phyloP scores from a whole-genome alignment of 1,284 basidiomycete species.

The Neotropicomus parvogracilis region DNA sequence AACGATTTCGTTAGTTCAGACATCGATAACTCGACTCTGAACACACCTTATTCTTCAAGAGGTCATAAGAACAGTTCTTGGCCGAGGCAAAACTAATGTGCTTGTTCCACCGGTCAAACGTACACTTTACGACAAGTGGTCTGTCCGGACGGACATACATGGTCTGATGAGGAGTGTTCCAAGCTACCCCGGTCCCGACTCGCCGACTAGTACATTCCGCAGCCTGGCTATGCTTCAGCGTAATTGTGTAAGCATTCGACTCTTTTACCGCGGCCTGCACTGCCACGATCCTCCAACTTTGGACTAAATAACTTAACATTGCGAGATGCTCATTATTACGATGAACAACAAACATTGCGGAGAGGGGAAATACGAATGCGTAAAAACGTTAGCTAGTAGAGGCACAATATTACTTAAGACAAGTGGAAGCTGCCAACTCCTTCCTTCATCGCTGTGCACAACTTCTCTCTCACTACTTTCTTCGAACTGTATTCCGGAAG shows the following conservation, averaged over 20 bases:
- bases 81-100: slow-evolving; percentile 75
- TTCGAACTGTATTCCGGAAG: slow-evolving; percentile 90
- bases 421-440: slow-evolving; percentile 94
- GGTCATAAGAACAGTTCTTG: slow-evolving; percentile 69
- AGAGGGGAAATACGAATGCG: slow-evolving; percentile 13
- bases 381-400: slow-evolving; percentile 27
- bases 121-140: slow-evolving; percentile 74
- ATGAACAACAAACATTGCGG: slow-evolving; percentile 18
- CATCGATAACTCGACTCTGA: not conserved
- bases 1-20: not conserved
- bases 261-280: no score
- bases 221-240: slow-evolving; percentile 5
- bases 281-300: not conserved
- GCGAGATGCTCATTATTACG: slow-evolving; percentile 11
- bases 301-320: no score
- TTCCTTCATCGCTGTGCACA: slow-evolving; percentile 81
- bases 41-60: slow-evolving; percentile 64
- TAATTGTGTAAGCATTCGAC: not conserved
- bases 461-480: slow-evolving; percentile 74
- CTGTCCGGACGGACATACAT: slow-evolving; percentile 53
- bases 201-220: slow-evolving; percentile 30
- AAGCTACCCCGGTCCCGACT: no score
- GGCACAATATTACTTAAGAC: slow-evolving; percentile 50
- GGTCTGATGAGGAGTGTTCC: slow-evolving; percentile 7
- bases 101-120: slow-evolving; percentile 70